phyloP scores from a whole-genome alignment of 2,329 filamentous ascomycete species.

The Spiromastix sp. region DNA sequence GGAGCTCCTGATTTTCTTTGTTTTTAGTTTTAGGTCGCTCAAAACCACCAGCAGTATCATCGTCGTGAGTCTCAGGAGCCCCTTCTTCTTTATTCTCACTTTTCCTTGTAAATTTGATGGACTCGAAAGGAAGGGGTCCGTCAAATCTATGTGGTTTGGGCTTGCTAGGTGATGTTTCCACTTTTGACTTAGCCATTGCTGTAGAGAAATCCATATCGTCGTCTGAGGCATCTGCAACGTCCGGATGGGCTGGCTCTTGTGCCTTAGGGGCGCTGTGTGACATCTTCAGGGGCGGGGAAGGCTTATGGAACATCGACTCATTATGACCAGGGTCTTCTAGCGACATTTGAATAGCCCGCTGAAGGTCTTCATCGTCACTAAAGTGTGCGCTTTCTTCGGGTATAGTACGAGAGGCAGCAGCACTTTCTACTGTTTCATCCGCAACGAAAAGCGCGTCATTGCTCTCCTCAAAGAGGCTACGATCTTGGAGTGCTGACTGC shows the following conservation, averaged over 20 bases:
- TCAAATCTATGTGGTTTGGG: conserved; percentile 50
- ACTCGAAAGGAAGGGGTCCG: conserved; percentile 85
- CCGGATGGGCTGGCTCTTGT: no score
- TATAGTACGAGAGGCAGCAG: conserved; percentile 42
- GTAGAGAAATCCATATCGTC: conserved; percentile 69
- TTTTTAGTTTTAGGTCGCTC: conserved; percentile 36
- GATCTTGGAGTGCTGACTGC: conserved; percentile 9
- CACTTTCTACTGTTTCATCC: conserved; percentile 33
- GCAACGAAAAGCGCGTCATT: conserved; percentile 47
- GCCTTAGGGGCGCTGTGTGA: no score
- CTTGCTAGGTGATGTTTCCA: conserved; percentile 39
- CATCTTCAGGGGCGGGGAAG: conserved; percentile 32
- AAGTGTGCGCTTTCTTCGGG: conserved; percentile 42
- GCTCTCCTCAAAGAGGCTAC: conserved; percentile 12
- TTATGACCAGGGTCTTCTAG: conserved; percentile 43
- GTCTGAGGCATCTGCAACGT: no score
- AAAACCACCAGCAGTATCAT: conserved; percentile 53
- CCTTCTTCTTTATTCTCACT: no score
- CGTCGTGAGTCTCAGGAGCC: conserved; percentile 28
- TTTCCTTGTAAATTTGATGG: conserved; percentile 55
- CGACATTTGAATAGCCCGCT: conserved; percentile 75
- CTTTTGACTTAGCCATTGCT: conserved; percentile 62
- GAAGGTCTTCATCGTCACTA: conserved; percentile 62
- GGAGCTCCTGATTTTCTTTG: conserved; percentile 26
- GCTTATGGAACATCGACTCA: conserved; percentile 19